Evolutionary conservation across 306 rosid genomes (phyloP), one percentile per base, ranked within the genome.

Genomic region (Potentilla sterilis): DNA sequence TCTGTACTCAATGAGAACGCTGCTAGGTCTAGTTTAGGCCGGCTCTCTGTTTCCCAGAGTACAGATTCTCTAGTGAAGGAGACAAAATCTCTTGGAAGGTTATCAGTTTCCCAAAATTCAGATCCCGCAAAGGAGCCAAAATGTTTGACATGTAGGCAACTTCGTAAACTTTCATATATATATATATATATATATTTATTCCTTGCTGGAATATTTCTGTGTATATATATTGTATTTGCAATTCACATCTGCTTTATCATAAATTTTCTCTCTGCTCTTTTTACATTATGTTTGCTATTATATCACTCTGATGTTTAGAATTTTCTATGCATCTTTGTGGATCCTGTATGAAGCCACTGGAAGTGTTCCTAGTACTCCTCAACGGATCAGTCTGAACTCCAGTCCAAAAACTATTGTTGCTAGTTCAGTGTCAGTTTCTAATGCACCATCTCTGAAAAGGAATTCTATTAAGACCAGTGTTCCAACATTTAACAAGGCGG

Each of bases 281-380:
- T 41, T 13, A 70, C 6, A 51, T 78, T 75, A 34, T 58, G 40
- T 68, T 34, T 22, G 52, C 35, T 67, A 19, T 67, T 40, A 42
- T 28, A 47, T 75, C 64, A 40, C 35, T 43, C 81, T 78, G 69
- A 55, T 81, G 70, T 49, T 77, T 66, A 54, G 40, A 44, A 76
- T 83, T 74, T 43, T 87, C 81, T 75, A 83, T 86, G 76, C 37
- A 62, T 72, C 80, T 70, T 75, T 75, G 35, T 78, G 40, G 70
- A 73, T 78, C 34, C 67, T 84, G 87, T 67, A 70, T 90, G 87
- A 92, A 95, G 99, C 97, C 85, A 73, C 92, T 72, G 99, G 98
- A 83, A 89, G 82, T 90, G 83, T 84, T 83, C 97, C 97, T 81
- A 82, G 87, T 83, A 90, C 99, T 85, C 99, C 98, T 70, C 99